Evolutionary conservation across 306 rosid species (phyloP).

Genomic region (Glycyrrhiza uralensis): DNA sequence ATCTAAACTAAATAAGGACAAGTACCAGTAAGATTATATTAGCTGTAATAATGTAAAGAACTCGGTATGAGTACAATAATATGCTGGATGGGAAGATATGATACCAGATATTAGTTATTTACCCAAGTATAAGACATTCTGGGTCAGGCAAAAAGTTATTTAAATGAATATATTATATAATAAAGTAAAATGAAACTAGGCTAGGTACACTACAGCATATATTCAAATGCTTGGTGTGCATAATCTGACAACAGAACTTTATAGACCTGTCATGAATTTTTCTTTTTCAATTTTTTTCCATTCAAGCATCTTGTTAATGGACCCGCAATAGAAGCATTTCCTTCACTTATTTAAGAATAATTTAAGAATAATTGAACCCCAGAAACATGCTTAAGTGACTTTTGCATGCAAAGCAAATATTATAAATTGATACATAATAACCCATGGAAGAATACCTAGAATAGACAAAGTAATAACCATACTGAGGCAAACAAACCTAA

Average conservation of each 20-base stretch:
- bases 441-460: not conserved
- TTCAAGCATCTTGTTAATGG: not conserved
- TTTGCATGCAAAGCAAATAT: slow-evolving; percentile 3
- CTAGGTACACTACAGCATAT: not conserved
- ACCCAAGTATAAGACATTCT: not conserved
- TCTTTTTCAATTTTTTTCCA: not conserved
- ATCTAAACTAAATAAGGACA: not conserved
- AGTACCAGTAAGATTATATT: not conserved
- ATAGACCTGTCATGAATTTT: not conserved
- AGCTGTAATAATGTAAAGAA: not conserved
- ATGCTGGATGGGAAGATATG: not conserved
- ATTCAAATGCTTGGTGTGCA: not conserved
- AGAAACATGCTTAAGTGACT: slow-evolving; percentile 1
- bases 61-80: not conserved
- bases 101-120: not conserved
- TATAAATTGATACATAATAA: not conserved
- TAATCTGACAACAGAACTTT: not conserved
- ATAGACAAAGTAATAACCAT: not conserved
- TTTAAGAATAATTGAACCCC: not conserved
- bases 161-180: not conserved
- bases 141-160: not conserved
- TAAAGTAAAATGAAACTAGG: slow-evolving; percentile 3
- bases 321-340: not conserved
- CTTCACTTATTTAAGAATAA: not conserved
- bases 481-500: slow-evolving; percentile 53